Percentiles rank a stretch among this genome's conserved stretches.
Evolutionary conservation across 371 early-diverging fungal genomes (phyloP).

Genomic region (Amoeboaphelidium protococcarum): DNA sequence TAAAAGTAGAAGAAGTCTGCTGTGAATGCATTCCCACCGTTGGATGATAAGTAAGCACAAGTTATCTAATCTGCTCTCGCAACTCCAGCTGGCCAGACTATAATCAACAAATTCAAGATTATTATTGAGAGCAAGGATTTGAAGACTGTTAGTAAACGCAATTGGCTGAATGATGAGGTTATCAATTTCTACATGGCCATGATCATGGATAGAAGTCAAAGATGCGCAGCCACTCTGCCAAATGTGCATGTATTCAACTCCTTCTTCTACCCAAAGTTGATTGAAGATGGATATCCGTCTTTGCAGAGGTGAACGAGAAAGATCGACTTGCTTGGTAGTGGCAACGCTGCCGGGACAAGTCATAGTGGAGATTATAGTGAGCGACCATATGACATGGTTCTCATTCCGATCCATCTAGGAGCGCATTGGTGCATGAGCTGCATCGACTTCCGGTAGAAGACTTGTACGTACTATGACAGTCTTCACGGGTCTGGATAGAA

Average conservation of each 20-base stretch:
- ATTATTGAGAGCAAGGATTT: neutral
- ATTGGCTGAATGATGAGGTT: constrained; percentile 12
- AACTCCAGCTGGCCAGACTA: neutral
- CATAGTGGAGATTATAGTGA: neutral
- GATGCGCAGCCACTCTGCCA: constrained; percentile 9
- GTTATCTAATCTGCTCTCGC: neutral
- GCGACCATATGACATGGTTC: constrained; percentile 38
- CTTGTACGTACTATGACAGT: constrained; percentile 60
- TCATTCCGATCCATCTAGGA: constrained; percentile 66
- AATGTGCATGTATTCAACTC: constrained; percentile 56
- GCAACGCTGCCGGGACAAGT: neutral
- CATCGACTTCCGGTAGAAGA: constrained; percentile 38
- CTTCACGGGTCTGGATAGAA: constrained; percentile 28
- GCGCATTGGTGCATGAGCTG: constrained; percentile 66
- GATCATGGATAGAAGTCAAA: constrained; percentile 29
- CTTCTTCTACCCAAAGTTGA: constrained; percentile 50
- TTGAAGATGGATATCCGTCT: constrained; percentile 44
- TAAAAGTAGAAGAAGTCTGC: too few relatives aligned
- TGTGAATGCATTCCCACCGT: too few relatives aligned
- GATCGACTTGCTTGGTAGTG: too few relatives aligned
- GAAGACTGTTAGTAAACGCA: neutral
- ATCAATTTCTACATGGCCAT: constrained; percentile 70
- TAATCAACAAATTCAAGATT: neutral
- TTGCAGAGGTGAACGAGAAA: constrained; percentile 41
- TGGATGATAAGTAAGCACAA: too few relatives aligned